phyloP scores from a whole-genome alignment of 2,329 filamentous ascomycete genomes.

The Pseudogymnoascus sp. region DNA sequence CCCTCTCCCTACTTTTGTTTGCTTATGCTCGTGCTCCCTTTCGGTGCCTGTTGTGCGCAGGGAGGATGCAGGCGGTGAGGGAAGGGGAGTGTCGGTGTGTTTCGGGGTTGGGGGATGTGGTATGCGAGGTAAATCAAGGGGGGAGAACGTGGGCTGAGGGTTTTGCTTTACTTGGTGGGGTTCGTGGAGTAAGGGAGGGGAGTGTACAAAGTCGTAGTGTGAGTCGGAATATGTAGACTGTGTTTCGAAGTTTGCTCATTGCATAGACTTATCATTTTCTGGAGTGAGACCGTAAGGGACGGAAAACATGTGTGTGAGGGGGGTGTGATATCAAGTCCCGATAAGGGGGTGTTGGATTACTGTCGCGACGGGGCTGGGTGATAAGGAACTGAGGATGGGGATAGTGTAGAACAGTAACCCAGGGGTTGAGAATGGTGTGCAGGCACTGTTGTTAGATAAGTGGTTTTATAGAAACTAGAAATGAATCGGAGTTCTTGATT shows the following conservation, averaged over 20 bases:
- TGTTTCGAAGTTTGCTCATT: not conserved
- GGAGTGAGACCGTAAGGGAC: not conserved
- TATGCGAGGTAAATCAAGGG: not conserved
- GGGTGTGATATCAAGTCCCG: no score
- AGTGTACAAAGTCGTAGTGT: not conserved
- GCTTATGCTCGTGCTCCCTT: not conserved
- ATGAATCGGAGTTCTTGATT: no score
- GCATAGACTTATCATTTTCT: not conserved
- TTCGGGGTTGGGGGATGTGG: not conserved
- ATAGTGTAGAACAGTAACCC: no score
- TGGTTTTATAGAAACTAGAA: no score
- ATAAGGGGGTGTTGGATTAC: not conserved
- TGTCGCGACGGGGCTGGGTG: no score
- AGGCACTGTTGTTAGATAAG: no score
- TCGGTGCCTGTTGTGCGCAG: not conserved
- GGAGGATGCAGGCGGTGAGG: not conserved
- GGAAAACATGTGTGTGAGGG: not conserved
- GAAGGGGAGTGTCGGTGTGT: not conserved
- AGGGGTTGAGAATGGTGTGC: no score
- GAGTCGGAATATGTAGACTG: not conserved
- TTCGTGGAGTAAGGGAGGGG: not conserved
- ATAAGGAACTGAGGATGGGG: no score
- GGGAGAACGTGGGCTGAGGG: not conserved
- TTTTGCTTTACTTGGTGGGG: not conserved
- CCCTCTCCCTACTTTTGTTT: not conserved